Evolutionary conservation across 148 eudicot species (phyloP).

Genomic region (Camellia sinensis): DNA sequence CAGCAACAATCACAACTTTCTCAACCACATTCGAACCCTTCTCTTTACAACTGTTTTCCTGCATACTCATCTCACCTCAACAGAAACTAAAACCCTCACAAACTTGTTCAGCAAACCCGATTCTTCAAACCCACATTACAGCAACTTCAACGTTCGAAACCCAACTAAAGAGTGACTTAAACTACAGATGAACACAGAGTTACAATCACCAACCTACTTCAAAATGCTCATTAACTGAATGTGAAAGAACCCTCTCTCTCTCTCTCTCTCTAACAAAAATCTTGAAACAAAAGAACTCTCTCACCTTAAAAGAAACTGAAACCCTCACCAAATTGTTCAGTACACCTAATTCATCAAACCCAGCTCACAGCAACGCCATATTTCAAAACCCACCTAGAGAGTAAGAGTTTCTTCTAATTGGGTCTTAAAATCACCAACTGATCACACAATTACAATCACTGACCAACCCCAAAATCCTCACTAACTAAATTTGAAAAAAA

Average conservation of each 20-base stretch:
- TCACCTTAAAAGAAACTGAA: slow-evolving; percentile 11
- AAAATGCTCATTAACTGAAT: no score
- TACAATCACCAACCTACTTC: no score
- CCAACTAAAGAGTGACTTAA: background rate
- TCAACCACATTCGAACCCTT: slow-evolving; percentile 21
- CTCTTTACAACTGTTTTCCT: slow-evolving; percentile 30
- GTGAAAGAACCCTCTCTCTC: no score
- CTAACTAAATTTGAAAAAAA: background rate
- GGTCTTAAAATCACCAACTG: background rate
- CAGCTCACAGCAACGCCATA: no score
- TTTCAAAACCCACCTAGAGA: background rate
- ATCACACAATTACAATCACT: background rate
- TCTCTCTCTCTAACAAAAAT: no score
- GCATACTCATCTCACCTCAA: slow-evolving; percentile 35
- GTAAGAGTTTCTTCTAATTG: background rate
- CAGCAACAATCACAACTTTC: slow-evolving; percentile 59
- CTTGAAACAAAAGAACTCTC: background rate
- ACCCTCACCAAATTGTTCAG: slow-evolving; percentile 6
- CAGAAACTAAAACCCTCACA: slow-evolving; percentile 7
- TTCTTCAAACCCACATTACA: slow-evolving; percentile 1
- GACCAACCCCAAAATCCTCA: background rate
- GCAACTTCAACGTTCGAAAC: background rate
- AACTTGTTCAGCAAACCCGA: slow-evolving; percentile 5
- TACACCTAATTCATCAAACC: background rate
- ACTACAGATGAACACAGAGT: background rate